Evolutionary conservation across 1,284 basidiomycete genomes (phyloP).

Genomic region (Fomitopsis schrenkii): DNA sequence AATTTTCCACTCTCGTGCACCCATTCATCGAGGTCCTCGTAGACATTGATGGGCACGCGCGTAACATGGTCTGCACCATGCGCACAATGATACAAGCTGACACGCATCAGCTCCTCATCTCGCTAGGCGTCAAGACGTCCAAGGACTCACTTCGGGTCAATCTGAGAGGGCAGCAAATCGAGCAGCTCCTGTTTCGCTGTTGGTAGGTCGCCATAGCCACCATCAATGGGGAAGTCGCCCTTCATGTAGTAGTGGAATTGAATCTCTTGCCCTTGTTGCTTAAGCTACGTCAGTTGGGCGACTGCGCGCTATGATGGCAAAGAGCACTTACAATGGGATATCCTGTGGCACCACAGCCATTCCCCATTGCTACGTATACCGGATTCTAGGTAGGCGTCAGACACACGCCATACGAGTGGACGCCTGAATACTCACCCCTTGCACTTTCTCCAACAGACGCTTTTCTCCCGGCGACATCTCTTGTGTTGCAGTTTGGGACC

Average conservation of each 20-base stretch:
- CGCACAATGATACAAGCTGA: conserved; percentile 27
- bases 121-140: background rate
- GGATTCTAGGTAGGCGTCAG: conserved; percentile 24
- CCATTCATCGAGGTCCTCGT: conserved; percentile 26
- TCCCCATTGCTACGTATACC: conserved; percentile 39
- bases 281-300: background rate
- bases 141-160: conserved; percentile 35
- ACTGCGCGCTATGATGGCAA: background rate
- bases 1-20: conserved; percentile 23
- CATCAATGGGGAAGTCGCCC: conserved; percentile 11
- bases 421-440: background rate
- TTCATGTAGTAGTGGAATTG: conserved; percentile 14
- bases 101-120: background rate
- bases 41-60: conserved; percentile 10
- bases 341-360: conserved; percentile 29
- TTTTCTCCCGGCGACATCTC: background rate
- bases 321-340: conserved; percentile 33
- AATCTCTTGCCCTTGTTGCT: conserved; percentile 13
- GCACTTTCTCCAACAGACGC: background rate
- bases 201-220: conserved; percentile 12
- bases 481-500: background rate
- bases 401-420: background rate
- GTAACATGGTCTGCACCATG: conserved; percentile 27
- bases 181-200: background rate
- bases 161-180: conserved; percentile 2